Conservation (phyloP, 169 alveolate species). For the Cryptosporidium felis region DNA sequence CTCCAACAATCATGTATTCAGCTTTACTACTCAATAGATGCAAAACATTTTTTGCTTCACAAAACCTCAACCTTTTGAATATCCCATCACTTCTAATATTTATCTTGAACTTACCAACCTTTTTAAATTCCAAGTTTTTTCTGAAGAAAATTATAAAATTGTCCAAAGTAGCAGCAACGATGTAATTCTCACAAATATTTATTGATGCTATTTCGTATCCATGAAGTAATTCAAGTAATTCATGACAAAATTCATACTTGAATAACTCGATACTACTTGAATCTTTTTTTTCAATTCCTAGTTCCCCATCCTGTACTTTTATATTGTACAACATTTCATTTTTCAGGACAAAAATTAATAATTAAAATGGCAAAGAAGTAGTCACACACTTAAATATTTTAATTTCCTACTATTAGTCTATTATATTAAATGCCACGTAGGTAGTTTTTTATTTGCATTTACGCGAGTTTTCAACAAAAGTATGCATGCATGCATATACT, state of each 20-base stretch:
- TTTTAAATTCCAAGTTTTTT: neutral
- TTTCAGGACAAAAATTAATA: neutral
- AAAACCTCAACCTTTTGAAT: neutral
- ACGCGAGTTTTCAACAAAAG: neutral
- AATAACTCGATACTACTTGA: neutral
- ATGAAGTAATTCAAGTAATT: neutral
- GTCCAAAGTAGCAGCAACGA: neutral
- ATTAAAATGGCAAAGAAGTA: neutral
- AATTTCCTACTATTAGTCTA: neutral
- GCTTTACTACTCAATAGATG: slow-evolving; percentile 26
- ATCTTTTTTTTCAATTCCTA: neutral
- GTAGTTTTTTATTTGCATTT: neutral
- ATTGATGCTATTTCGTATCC: slow-evolving; percentile 15
- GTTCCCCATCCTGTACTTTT: slow-evolving; percentile 4
- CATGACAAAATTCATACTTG: slow-evolving; percentile 10
- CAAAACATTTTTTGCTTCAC: neutral
- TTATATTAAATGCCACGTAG: neutral
- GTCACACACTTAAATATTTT: neutral
- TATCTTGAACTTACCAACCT: neutral
- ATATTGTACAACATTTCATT: slow-evolving; percentile 53
- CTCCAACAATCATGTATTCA: neutral
- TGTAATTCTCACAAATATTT: neutral
- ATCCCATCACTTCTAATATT: neutral
- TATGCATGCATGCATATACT: too few relatives aligned
- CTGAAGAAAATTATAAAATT: slow-evolving; percentile 25